Evolutionary conservation across 495 filamentous ascomycete genomes (phyloP), one percentile per base, ranked within the genome.

Genomic region (Aspergillus avenaceus): DNA sequence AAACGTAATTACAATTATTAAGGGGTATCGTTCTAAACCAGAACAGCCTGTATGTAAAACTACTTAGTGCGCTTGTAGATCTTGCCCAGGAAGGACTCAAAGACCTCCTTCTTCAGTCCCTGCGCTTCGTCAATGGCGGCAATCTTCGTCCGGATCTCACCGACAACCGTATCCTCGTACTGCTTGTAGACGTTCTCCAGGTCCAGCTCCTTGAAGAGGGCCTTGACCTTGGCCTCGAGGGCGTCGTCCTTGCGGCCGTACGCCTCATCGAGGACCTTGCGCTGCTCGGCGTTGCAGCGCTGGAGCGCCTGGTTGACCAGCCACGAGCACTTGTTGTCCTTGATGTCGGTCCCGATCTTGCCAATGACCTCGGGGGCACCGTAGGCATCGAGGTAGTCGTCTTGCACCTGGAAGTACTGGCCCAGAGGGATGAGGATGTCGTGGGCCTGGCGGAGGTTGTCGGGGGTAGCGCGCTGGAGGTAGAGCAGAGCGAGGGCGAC

Each of bases 261-360:
- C 72, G 91, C 87, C 37, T 84, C 81, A 60, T 95, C 85, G 28
- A 80, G 83, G 29, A 90, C 64, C 66, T 85, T 74, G 58, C 90
- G 83, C 80, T 97, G 95, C 69, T 89, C 86, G 9, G 87, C 79
- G 2, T 73, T 88, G 49, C 83, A 86, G 41, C 83, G 77, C 62
- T 82, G 72, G 37, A 97, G 78, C 36, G 95, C 95, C 69, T 96
- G 86, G 77, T 97, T 97, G 63, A 98, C 79, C 18, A 97, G 67
- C 93, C 93, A 98, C 6, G 87, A 91, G 78, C 93, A 98, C 78
- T 98, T 98, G 81, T 98, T 98, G 69, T 98, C 93, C 75, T 89
- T 81, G 64, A 98, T 98, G 63, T 98, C 93, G 52, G 95, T 98
- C 46, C 93, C 93, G 55, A 98, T 95, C 82, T 98, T 98, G 62